Conservation (phyloP, 192 early-diverging fungal species). For the Backusella psychrophila region DNA sequence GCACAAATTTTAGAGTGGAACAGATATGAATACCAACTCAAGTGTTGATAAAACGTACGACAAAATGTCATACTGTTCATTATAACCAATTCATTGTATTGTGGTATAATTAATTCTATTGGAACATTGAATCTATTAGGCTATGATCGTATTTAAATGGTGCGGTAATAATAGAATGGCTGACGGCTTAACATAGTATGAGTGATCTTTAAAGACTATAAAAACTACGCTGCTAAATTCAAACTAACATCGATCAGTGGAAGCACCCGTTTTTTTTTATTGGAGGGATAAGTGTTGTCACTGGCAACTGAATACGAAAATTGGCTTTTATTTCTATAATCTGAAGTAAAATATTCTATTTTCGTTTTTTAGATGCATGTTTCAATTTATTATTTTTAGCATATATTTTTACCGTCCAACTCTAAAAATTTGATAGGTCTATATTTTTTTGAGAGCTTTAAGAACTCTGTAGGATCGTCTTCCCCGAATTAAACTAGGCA, state of each 20-base stretch:
- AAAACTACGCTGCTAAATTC: neutral
- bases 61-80: too few relatives aligned
- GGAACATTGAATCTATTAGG: too few relatives aligned
- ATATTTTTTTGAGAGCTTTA: neutral
- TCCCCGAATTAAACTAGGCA: neutral
- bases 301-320: neutral
- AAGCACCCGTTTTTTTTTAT: neutral
- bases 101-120: too few relatives aligned
- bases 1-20: neutral
- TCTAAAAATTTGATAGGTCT: neutral
- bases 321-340: neutral
- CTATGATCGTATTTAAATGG: too few relatives aligned
- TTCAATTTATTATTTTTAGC: slow-evolving; percentile 3
- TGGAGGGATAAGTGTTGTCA: neutral
- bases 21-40: neutral
- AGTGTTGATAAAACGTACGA: too few relatives aligned
- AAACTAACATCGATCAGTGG: neutral
- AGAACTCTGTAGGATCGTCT: neutral
- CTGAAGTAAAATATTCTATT: slow-evolving; percentile 1
- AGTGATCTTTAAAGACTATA: neutral
- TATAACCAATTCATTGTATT: too few relatives aligned
- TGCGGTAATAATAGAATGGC: neutral
- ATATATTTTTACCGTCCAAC: neutral
- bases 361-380: neutral
- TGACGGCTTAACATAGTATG: neutral